These are phyloP conservation scores for Coniochaeta sp. DNA, from an alignment of 2,329 filamentous ascomycete genomes.

Conservation along the genomic window DNA sequence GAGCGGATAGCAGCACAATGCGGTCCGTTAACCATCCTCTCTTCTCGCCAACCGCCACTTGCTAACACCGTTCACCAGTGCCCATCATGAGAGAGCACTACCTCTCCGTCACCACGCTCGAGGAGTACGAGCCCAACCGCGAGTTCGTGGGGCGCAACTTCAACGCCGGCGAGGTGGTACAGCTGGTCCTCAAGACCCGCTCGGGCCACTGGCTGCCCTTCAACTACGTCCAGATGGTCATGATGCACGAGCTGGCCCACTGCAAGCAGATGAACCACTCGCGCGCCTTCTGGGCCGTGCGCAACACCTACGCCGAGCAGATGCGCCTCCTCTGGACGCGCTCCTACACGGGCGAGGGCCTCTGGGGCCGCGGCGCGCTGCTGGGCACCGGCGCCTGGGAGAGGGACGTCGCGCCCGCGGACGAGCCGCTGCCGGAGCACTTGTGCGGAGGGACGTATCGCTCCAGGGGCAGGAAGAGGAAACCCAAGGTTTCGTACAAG, in stretches of 20 bases:
- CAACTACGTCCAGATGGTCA: slow-evolving; percentile 83
- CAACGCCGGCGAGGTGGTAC: slow-evolving; percentile 81
- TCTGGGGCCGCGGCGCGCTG: slow-evolving; percentile 69
- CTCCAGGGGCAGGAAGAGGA: slow-evolving; percentile 47
- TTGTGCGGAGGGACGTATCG: slow-evolving; percentile 77
- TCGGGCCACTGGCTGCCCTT: slow-evolving; percentile 71
- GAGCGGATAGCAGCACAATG: slow-evolving; percentile 77
- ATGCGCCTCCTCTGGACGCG: slow-evolving; percentile 64
- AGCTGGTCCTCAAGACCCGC: slow-evolving; percentile 69
- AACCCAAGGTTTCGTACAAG: slow-evolving; percentile 53
- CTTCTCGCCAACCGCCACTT: background rate
- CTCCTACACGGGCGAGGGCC: slow-evolving; percentile 70
- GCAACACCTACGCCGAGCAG: slow-evolving; percentile 64
- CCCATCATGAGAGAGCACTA: slow-evolving; percentile 64
- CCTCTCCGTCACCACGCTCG: slow-evolving; percentile 61
- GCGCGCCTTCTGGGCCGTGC: slow-evolving; percentile 70
- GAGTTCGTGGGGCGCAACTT: slow-evolving; percentile 88
- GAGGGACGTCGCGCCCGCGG: slow-evolving; percentile 39
- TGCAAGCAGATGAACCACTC: slow-evolving; percentile 91
- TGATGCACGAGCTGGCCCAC: slow-evolving; percentile 89
- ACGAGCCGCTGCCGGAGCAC: slow-evolving; percentile 59
- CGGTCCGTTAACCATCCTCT: slow-evolving; percentile 30
- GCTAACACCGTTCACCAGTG: slow-evolving; percentile 25
- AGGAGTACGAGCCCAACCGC: slow-evolving; percentile 73
- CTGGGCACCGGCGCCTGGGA: slow-evolving; percentile 56